Conservation (phyloP, 2,329 filamentous ascomycete genomes). For the Apiospora hydei region DNA sequence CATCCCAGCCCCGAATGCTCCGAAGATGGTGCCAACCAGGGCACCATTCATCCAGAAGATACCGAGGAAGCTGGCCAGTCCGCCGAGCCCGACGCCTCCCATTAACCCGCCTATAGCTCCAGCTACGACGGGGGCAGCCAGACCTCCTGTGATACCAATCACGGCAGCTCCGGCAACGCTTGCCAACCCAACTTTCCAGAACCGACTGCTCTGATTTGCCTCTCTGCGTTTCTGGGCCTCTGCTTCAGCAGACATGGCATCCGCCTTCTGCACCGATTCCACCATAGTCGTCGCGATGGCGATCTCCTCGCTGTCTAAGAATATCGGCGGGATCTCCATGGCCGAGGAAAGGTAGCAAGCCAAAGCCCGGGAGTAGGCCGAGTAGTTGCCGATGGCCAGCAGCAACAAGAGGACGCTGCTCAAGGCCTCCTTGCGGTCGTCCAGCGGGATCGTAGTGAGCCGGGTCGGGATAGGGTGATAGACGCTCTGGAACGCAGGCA, state of each 20-base stretch:
- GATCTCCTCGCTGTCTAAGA: slow-evolving; percentile 73
- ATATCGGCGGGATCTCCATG: slow-evolving; percentile 66
- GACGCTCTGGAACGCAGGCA: slow-evolving; percentile 52
- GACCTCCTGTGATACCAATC: slow-evolving; percentile 89
- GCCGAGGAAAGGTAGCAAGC: slow-evolving; percentile 73
- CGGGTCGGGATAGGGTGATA: slow-evolving; percentile 62
- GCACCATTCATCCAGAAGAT: slow-evolving; percentile 87
- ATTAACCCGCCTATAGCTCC: slow-evolving; percentile 85
- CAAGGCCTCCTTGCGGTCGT: slow-evolving; percentile 68
- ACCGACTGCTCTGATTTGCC: slow-evolving; percentile 72
- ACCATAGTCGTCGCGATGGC: slow-evolving; percentile 80
- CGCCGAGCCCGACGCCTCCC: slow-evolving; percentile 84
- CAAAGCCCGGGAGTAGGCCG: slow-evolving; percentile 74
- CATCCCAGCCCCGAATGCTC: slow-evolving; percentile 84
- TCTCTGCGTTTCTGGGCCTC: slow-evolving; percentile 78
- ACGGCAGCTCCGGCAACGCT: slow-evolving; percentile 87
- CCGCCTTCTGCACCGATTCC: slow-evolving; percentile 64
- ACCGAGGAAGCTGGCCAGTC: slow-evolving; percentile 85
- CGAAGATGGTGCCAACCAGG: slow-evolving; percentile 86
- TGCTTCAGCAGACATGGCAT: slow-evolving; percentile 75
- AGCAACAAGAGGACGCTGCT: slow-evolving; percentile 75
- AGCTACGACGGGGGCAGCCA: slow-evolving; percentile 88
- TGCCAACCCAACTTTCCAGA: slow-evolving; percentile 91
- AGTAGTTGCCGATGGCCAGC: slow-evolving; percentile 76
- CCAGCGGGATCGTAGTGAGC: slow-evolving; percentile 61